Base-by-base conservation (phyloP, 1,284 basidiomycete species). In the Cryptococcus sp. region DNA sequence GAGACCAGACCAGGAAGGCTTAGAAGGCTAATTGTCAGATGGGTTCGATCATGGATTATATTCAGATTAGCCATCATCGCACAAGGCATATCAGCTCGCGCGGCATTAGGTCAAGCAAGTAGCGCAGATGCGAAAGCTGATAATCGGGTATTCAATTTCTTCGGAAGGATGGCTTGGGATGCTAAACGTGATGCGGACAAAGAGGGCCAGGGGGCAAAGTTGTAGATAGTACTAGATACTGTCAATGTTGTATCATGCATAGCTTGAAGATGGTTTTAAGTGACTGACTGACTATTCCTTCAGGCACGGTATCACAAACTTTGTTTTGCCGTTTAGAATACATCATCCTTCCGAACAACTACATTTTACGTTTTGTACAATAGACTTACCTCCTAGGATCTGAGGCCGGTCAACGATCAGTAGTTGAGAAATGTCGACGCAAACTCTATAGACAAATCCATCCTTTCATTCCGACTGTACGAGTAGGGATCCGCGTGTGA, bases 81-180 rank as follows among this genome's bases (percentile, higher is more conserved):
- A 0, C 93, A 98, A 75, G 93, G 93, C 2, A 94, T 98, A 55
- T 90, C 92, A 1, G 93, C 94, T 4, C 82, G 94, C 14, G 83
- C 82, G 47, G 88, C 89, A 0, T 80, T 84, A 44, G 83, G 88
- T 7, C 91, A 94, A 75, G 91, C 91, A 0, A 90, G 85, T 63
- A 90, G 87, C 0, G 91, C 90, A 56, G 76, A 78, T 36, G 90
- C 90, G 2, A 54, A 50, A 40, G 75, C 78, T 37, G 61, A 81
- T 23, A 81, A 86, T 54, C 75, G 73, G 2, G 67, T 80, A 11
- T 90, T 91, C 72, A 83, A 83, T 28, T 57, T 83, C 14, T 75
- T 86, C 49, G 88, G 87, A 13, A 68, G 74, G 32, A 69, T 87
- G 42, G 87, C 89, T 14, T 80, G 77, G 60, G 75, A 75, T 18